phyloP scores from a whole-genome alignment of 441 rosid species.

The Melastoma candidum region DNA sequence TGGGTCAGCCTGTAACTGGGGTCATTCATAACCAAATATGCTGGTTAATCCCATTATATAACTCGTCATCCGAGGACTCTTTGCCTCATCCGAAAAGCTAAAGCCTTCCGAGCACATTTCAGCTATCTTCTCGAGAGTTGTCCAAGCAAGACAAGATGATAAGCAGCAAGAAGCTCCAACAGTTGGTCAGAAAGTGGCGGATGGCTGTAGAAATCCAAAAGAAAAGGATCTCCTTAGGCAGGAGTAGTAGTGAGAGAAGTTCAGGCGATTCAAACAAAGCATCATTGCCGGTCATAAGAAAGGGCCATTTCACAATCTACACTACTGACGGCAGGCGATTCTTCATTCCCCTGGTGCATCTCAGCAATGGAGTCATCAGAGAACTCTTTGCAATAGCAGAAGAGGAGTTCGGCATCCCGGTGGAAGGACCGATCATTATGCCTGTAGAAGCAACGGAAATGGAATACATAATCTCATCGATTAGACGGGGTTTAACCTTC shows the following conservation, averaged over 20 bases:
- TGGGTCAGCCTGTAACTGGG: too few species aligned
- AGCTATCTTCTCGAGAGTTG: neutral
- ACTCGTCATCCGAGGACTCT: too few species aligned
- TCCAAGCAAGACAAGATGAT: neutral
- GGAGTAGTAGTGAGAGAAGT: neutral
- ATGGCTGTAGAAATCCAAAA: neutral
- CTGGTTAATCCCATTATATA: too few species aligned
- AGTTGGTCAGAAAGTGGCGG: conserved; percentile 3
- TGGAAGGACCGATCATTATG: neutral
- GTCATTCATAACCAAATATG: too few species aligned
- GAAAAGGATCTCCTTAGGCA: neutral
- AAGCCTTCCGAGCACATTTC: neutral
- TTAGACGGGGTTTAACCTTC: neutral
- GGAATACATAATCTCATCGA: conserved; percentile 4
- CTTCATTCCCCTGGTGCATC: neutral
- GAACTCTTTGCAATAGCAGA: neutral
- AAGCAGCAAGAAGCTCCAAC: conserved; percentile 5
- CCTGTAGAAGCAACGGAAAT: neutral
- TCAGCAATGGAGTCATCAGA: neutral
- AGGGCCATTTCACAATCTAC: conserved; percentile 5
- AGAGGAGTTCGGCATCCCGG: conserved; percentile 1
- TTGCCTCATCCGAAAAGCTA: neutral
- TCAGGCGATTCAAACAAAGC: neutral
- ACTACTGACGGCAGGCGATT: neutral
- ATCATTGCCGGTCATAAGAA: neutral